phyloP scores from a whole-genome alignment of 371 early-diverging fungal genomes.

The Choanephora cucurbitarum region DNA sequence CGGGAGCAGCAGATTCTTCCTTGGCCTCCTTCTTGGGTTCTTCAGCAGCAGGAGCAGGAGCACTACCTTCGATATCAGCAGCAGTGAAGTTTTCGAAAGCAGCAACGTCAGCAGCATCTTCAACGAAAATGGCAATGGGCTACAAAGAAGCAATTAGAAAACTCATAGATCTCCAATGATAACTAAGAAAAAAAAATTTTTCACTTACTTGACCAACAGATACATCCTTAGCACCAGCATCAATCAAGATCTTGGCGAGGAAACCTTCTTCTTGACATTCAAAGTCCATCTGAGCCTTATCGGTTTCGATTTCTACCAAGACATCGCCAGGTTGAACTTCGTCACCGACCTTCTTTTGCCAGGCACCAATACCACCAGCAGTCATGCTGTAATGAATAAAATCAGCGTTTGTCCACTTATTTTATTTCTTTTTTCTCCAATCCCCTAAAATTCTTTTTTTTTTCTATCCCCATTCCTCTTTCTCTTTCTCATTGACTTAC shows the following conservation, averaged over 20 bases:
- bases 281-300: slow-evolving; percentile 99
- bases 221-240: slow-evolving; percentile 86
- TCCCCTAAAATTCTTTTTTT: too few species aligned
- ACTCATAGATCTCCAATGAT: too few species aligned
- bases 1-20: slow-evolving; percentile 28
- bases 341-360: slow-evolving; percentile 97
- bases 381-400: slow-evolving; percentile 71
- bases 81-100: slow-evolving; percentile 82
- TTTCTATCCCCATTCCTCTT: not conserved
- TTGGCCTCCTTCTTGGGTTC: slow-evolving; percentile 19
- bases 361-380: slow-evolving; percentile 92
- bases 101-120: slow-evolving; percentile 84
- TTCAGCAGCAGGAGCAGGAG: slow-evolving; percentile 43
- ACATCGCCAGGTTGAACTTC: slow-evolving; percentile 93
- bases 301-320: slow-evolving; percentile 97
- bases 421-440: too few species aligned
- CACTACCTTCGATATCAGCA: slow-evolving; percentile 51
- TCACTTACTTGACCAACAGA: slow-evolving; percentile 67
- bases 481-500: slow-evolving; percentile 31
- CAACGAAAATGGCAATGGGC: slow-evolving; percentile 93
- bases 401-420: too few species aligned
- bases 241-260: slow-evolving; percentile 91
- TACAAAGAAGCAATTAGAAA: slow-evolving; percentile 24
- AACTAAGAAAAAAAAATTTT: not conserved
- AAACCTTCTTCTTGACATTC: slow-evolving; percentile 99